A percentile compares a stretch with the other conserved stretches of the same genome.
phyloP scores from a whole-genome alignment of 805 yeast species.

The Ascoidea tarda region DNA sequence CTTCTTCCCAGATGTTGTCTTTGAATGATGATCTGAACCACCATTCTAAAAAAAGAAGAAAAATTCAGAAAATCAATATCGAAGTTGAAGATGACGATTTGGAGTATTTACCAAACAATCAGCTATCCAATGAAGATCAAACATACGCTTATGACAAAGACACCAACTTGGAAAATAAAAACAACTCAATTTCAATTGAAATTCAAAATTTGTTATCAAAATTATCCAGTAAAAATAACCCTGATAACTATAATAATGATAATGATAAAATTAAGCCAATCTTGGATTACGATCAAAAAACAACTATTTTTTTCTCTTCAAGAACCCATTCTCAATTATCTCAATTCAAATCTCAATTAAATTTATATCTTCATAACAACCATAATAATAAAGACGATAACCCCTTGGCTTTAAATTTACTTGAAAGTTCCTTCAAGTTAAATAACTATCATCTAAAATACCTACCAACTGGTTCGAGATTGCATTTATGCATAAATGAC shows the following conservation, averaged over 20 bases:
- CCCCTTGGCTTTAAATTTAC: no score
- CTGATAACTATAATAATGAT: conserved; percentile 9
- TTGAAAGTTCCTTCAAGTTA: no score
- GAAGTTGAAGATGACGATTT: conserved; percentile 21
- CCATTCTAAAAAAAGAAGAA: conserved; percentile 4
- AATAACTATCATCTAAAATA: conserved; percentile 28
- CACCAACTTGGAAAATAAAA: conserved; percentile 13
- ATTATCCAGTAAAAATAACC: conserved; percentile 19
- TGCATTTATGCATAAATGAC: conserved; percentile 70
- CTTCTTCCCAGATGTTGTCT: background rate
- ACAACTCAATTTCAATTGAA: conserved; percentile 27
- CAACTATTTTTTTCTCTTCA: conserved; percentile 57
- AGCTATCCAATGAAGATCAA: conserved; percentile 17
- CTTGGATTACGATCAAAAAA: conserved; percentile 13
- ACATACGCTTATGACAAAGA: conserved; percentile 3
- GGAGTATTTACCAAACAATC: conserved; percentile 26
- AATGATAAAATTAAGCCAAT: conserved; percentile 10
- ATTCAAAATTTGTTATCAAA: conserved; percentile 32
- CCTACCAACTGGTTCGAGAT: conserved; percentile 68
- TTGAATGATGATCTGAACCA: background rate
- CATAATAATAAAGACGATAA: conserved; percentile 25
- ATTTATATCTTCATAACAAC: conserved; percentile 27
- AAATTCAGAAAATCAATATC: conserved; percentile 6
- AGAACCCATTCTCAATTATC: conserved; percentile 83
- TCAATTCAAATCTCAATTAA: conserved; percentile 67